Evolutionary conservation across 2,329 filamentous ascomycete species (phyloP).

Genomic region (Aspergillus pseudoviridinutans): DNA sequence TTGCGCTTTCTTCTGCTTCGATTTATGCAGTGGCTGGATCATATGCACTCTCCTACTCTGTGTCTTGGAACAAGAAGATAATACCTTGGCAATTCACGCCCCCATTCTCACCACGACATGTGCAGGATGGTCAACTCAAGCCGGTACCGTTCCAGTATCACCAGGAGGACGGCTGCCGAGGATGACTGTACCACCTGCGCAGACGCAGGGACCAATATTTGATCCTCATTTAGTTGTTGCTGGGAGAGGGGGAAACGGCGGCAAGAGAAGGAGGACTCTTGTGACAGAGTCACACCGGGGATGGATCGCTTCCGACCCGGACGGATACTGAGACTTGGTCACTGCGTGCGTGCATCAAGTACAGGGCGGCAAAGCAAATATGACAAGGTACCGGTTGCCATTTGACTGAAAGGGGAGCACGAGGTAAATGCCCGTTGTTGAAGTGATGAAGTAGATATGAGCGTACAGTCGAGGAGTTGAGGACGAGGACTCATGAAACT

Average conservation of each 20-base stretch:
- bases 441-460: no score
- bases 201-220: constrained; percentile 26
- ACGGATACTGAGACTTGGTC: constrained; percentile 4
- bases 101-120: not conserved
- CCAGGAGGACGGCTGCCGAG: constrained; percentile 17
- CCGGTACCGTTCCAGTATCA: constrained; percentile 12
- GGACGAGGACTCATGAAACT: not conserved
- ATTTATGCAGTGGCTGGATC: not conserved
- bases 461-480: not conserved
- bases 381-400: no score
- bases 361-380: no score
- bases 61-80: no score
- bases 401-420: no score
- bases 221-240: constrained; percentile 7
- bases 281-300: constrained; percentile 8
- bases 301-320: constrained; percentile 11
- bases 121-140: constrained; percentile 13
- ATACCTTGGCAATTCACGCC: no score
- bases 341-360: not conserved
- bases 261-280: constrained; percentile 1
- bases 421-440: no score
- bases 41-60: no score
- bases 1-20: not conserved
- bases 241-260: not conserved
- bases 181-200: constrained; percentile 20